Evolutionary conservation across 768 basidiomycete species (phyloP).

Genomic region (Asterophora parasitica): DNA sequence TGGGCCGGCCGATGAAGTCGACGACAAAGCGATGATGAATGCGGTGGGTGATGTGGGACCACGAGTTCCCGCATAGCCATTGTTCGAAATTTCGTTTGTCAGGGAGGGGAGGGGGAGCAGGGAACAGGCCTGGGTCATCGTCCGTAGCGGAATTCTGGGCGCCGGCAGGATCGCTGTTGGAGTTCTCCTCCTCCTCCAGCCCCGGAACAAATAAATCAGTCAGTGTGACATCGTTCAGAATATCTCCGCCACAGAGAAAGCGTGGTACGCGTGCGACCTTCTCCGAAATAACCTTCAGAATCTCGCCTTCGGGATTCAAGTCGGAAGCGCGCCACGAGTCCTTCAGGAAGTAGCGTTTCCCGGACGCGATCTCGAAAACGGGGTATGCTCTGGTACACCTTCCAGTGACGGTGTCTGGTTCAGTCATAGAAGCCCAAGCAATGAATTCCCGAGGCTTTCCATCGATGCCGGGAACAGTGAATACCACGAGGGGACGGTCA

Average conservation of each 20-base stretch:
- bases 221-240: slow-evolving; percentile 16
- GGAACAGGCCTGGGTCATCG: background rate
- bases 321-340: slow-evolving; percentile 21
- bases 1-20: slow-evolving; percentile 15
- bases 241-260: slow-evolving; percentile 25
- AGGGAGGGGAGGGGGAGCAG: too few species aligned
- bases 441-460: slow-evolving; percentile 1
- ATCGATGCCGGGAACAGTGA: slow-evolving; percentile 7
- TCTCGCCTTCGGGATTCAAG: slow-evolving; percentile 15
- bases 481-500: slow-evolving; percentile 1
- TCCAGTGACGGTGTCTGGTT: slow-evolving; percentile 12
- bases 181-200: background rate
- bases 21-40: slow-evolving; percentile 19
- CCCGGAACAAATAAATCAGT: slow-evolving; percentile 7
- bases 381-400: slow-evolving; percentile 15
- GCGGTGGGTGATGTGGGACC: slow-evolving; percentile 10
- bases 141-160: slow-evolving; percentile 7
- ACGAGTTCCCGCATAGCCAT: too few species aligned
- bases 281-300: slow-evolving; percentile 18
- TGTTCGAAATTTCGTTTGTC: too few species aligned
- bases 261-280: too few species aligned
- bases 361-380: slow-evolving; percentile 11
- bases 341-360: slow-evolving; percentile 21
- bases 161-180: background rate
- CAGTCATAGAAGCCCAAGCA: slow-evolving; percentile 12